A percentile compares a stretch with the other conserved stretches of the same genome.
phyloP scores from a whole-genome alignment of 1,139 yeast genomes.

The Kurtzmaniella quercitrusa region DNA sequence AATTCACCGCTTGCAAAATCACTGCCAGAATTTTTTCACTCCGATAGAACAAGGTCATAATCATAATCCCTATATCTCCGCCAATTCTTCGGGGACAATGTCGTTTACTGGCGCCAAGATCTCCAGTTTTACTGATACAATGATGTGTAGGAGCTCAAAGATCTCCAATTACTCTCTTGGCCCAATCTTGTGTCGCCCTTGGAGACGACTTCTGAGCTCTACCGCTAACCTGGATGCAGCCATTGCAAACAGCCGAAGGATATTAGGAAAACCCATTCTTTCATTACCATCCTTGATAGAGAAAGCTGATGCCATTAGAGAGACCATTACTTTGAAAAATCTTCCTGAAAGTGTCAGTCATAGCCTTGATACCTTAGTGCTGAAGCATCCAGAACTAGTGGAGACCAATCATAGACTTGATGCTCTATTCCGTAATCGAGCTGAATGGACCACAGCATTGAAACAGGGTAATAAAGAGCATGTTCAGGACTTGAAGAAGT shows the following conservation, averaged over 20 bases:
- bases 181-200: too few species aligned
- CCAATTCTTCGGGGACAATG: too few species aligned
- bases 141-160: too few species aligned
- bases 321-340: conserved; percentile 2
- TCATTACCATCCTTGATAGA: conserved; percentile 2
- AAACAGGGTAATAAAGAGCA: conserved; percentile 1
- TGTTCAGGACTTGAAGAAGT: not conserved
- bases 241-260: conserved; percentile 1
- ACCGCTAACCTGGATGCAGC: not conserved
- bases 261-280: conserved; percentile 5
- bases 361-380: conserved; percentile 2
- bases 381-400: not conserved
- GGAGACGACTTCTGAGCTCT: not conserved
- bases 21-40: too few species aligned
- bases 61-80: too few species aligned
- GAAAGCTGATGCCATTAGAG: not conserved
- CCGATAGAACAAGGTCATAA: too few species aligned
- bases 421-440: not conserved
- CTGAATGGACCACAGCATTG: not conserved
- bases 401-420: not conserved
- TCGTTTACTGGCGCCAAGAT: too few species aligned
- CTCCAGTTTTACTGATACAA: too few species aligned
- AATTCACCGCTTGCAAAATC: too few species aligned
- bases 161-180: too few species aligned
- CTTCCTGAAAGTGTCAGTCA: not conserved